Conservation (phyloP, 1,284 basidiomycete species). For the Sphaerobolus stellatus region DNA sequence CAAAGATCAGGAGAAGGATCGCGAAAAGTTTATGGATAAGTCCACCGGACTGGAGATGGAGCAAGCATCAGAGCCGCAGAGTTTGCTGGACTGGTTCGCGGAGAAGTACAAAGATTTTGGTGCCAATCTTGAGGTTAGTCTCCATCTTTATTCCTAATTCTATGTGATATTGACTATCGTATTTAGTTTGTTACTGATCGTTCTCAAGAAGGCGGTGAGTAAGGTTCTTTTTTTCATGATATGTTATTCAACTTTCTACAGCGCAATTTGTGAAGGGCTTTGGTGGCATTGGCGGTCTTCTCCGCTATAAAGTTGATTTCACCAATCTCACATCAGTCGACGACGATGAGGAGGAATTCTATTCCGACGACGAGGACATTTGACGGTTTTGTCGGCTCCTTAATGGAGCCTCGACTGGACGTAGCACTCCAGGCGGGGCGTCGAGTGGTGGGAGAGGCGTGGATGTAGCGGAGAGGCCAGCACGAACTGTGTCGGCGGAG, state of each 20-base stretch:
- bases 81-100: slow-evolving; percentile 96
- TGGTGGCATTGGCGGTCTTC: slow-evolving; percentile 93
- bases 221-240: background rate
- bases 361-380: slow-evolving; percentile 76
- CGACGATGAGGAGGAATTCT: slow-evolving; percentile 81
- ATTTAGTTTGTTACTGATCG: slow-evolving; percentile 73
- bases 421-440: slow-evolving; percentile 35
- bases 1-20: slow-evolving; percentile 86
- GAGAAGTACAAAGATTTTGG: slow-evolving; percentile 99
- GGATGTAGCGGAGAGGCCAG: slow-evolving; percentile 5
- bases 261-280: slow-evolving; percentile 99
- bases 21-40: slow-evolving; percentile 93
- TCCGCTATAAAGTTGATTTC: slow-evolving; percentile 96
- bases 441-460: slow-evolving; percentile 43
- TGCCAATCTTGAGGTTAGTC: slow-evolving; percentile 75
- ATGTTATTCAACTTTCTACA: background rate
- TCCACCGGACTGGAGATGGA: slow-evolving; percentile 97
- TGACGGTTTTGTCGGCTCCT: slow-evolving; percentile 82
- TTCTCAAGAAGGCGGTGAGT: slow-evolving; percentile 80
- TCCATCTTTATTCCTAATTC: background rate
- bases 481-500: too few relatives aligned
- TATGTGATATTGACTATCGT: background rate
- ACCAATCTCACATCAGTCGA: slow-evolving; percentile 71
- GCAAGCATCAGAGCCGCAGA: slow-evolving; percentile 72
- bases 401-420: slow-evolving; percentile 60